Base-by-base conservation (phyloP, 495 filamentous ascomycete species). In the Talaromyces wortmannii region DNA sequence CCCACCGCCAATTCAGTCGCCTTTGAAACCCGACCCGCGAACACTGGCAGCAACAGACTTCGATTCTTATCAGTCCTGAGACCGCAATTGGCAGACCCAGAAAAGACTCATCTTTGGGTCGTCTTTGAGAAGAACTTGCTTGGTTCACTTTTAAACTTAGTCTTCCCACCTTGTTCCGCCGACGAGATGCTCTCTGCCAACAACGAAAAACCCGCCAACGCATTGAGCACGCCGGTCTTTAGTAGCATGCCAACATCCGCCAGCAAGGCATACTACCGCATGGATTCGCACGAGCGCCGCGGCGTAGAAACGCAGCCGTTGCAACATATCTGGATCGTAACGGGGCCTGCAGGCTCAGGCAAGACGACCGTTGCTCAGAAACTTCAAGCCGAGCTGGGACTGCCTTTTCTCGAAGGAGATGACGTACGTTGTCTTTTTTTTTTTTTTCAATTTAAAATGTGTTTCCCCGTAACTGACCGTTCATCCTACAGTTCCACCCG, bases 241-340 rank as follows among this genome's bases (percentile, higher is more conserved):
- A 55, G 60, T 59, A 33, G 15, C 59, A 18, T 44, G 44, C 10
- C 53, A 45, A 50, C 48, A 32, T 12, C 7, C 30, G 6, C 31
- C 12, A 60, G 63, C 51, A 60, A 63, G 40, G 61, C 64, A 43
- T 56, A 66, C 46, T 53, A 52, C 47, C 40, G 62, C 65, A 51
- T 59, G 57, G 32, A 64, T 54, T 61, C 60, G 48, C 52, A 57
- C 61, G 15, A 48, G 59, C 33, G 13, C 56, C 53, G 17, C 53
- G 51, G 58, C 65, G 58, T 57, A 55, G 17, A 63, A 15, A 55
- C 63, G 0, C 44, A 60, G 1, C 59, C 64, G 13, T 68, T 83
- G 57, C 88, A 89, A 58, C 91, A 97, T 67, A 96, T 99, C 68
- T 96, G 89, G 87, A 83, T 97, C 58, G 89, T 99, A n/a, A 96